Conservation (phyloP, 805 yeast genomes). For the Candida insectalens region DNA sequence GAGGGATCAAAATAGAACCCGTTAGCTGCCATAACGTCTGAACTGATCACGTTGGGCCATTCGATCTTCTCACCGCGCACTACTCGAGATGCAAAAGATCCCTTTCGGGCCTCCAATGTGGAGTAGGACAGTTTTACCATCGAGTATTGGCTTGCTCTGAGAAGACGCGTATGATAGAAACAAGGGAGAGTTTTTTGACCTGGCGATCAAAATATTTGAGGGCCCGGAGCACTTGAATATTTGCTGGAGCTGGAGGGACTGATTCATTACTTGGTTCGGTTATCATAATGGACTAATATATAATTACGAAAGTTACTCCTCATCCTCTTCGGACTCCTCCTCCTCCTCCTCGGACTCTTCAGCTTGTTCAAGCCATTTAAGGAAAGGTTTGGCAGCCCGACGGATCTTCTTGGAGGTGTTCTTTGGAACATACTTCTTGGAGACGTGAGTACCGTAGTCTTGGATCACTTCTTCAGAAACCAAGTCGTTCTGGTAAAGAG, state of each 20-base stretch:
- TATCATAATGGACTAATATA: too few species aligned
- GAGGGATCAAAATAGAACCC: constrained; percentile 57
- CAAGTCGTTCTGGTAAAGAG: constrained; percentile 75
- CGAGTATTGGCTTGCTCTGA: constrained; percentile 39
- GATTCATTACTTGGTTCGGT: too few species aligned
- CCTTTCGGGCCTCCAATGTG: constrained; percentile 2
- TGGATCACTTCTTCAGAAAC: constrained; percentile 72
- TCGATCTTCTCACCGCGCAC: constrained; percentile 18
- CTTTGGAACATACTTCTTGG: constrained; percentile 90
- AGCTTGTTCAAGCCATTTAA: constrained; percentile 92
- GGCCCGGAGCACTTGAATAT: too few species aligned
- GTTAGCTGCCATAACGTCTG: constrained; percentile 34
- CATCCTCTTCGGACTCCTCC: constrained; percentile 26
- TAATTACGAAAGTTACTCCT: too few species aligned
- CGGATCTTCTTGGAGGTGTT: constrained; percentile 88
- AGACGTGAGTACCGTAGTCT: constrained; percentile 84
- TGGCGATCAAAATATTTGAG: too few species aligned
- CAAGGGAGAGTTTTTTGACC: too few species aligned
- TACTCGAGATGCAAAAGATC: constrained; percentile 8
- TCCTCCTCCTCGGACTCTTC: constrained; percentile 72
- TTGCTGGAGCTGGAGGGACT: too few species aligned
- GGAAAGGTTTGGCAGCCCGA: constrained; percentile 91
- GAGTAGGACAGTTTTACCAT: not conserved
- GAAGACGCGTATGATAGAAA: too few species aligned
- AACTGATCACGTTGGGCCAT: constrained; percentile 18